Base-by-base conservation (phyloP, 1,139 yeast genomes). In the Yamadazyma buinensis region DNA sequence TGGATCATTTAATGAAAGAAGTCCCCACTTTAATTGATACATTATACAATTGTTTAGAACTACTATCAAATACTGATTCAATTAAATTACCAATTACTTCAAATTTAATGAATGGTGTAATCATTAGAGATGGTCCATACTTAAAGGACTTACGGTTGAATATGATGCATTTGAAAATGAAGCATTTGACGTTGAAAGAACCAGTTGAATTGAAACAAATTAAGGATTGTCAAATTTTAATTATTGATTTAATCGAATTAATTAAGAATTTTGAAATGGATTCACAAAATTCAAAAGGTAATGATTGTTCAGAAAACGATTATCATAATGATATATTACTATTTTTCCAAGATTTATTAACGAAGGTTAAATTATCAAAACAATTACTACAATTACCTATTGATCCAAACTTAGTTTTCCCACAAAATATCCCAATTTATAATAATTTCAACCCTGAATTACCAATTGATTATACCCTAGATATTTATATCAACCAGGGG, bases 401-500 rank as follows among this genome's bases (percentile, higher is more conserved):
- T 2, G 70, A 67, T 40, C 75, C 75, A 1, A 36, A 35, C 14
- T 49, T 68, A 12, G 70, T 69, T 14, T 69, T 69, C 39, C 75
- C 75, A 5, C 34, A 48, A 15, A 59, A 68, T 35, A 55, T 59
- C 5, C 52, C 62, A 1, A 47, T 54, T 0, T 37, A 51, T 0
- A 36, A 42, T 10, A 30, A 41, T 21, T 69, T 66, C 40, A 61
- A 59, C 28, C 75, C 75, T 2, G 55, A 47, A 15, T 50, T 69
- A 15, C 52, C 61, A 6, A 43, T 51, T 4, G 52, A 52, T 24
- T 47, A 65, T 10, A 54, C 73, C 5, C 45, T 68, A 15, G 75
- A 69, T 39, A 41, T 67, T 24, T 69, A 69, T 42, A 52, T 69
- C 29, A 63, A 61, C 39, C 75, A 67, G 50, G 72, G 73, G 1